Evolutionary conservation across 2,329 filamentous ascomycete species (phyloP), one percentile per base, ranked within the genome.

Genomic region (Monosporascus sp.): DNA sequence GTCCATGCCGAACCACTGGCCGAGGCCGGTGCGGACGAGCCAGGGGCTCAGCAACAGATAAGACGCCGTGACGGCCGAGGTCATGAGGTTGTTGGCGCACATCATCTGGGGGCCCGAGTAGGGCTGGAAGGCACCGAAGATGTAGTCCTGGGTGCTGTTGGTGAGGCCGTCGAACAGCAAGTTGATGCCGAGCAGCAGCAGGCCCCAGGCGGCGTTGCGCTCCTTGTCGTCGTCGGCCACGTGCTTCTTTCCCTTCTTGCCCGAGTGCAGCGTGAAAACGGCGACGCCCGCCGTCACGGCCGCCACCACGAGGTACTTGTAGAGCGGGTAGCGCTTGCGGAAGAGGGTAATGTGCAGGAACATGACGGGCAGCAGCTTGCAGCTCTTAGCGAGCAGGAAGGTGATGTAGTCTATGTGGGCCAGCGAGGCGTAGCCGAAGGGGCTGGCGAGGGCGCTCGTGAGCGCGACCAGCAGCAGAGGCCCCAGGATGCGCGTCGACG

Each of bases 321-420:
- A 96, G 46, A 96, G 78, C 1, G 94, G 93, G 72, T 97, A 99
- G 48, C 86, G 80, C 66, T 87, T 88, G 55, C 87, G 86, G 78
- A 97, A 99, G 47, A 99, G 74, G 45, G 91, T 93, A 66, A 97
- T 84, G 76, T 99, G 93, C 41, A 99, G 81, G 65, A 94, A 86
- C 94, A 99, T 97, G 66, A 99, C 94, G 3, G 94, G 94, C n/a
- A 99, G 85, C 20, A 99, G 82, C 77, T 99, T 99, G 86, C 94
- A 99, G 64, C 88, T 92, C 75, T 99, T 97, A 63, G 94, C 93
- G 43, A 99, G 87, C 62, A 97, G 89, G 74, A 96, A 97, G 31
- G 94, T 97, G 66, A 97, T 90, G 74, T 97, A 97, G 81, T 97
- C 94, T 72, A 97, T 91, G 71, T 97, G 91, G 38, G 88, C 86